Conservation (phyloP, 2,329 filamentous ascomycete species). For the Microdochium paspali region DNA sequence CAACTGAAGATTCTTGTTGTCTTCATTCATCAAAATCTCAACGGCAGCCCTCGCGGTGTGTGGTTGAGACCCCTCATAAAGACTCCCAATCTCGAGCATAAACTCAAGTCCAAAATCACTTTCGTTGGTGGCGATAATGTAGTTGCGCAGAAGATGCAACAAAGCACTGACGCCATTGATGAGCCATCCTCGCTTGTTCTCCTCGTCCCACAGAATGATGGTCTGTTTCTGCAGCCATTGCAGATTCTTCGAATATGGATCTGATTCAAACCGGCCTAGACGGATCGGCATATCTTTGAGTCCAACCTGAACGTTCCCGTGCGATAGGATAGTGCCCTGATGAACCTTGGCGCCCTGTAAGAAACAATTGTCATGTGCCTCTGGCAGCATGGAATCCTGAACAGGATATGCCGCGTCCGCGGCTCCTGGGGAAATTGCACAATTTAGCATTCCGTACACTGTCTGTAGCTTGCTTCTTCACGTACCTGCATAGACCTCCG, state of each 20-base stretch:
- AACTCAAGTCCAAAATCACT: not conserved
- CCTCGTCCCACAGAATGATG: not conserved
- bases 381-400: not conserved
- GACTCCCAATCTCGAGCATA: not conserved
- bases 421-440: not conserved
- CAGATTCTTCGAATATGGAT: not conserved
- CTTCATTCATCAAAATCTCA: not conserved
- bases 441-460: too few relatives aligned
- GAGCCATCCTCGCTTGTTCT: not conserved
- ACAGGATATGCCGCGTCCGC: not conserved
- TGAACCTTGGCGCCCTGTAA: not conserved
- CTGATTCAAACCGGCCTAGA: not conserved
- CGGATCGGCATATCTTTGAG: not conserved
- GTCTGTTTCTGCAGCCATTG: not conserved
- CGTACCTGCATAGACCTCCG: not conserved
- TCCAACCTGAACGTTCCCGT: not conserved
- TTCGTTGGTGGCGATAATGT: not conserved
- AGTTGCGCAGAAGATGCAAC: not conserved
- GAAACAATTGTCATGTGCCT: not conserved
- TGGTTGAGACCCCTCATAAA: not conserved
- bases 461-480: too few relatives aligned
- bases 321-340: not conserved
- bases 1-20: not conserved
- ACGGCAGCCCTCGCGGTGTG: not conserved
- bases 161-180: not conserved